Base-by-base conservation (phyloP, 805 yeast genomes). In the Schwanniomyces polymorphus region DNA sequence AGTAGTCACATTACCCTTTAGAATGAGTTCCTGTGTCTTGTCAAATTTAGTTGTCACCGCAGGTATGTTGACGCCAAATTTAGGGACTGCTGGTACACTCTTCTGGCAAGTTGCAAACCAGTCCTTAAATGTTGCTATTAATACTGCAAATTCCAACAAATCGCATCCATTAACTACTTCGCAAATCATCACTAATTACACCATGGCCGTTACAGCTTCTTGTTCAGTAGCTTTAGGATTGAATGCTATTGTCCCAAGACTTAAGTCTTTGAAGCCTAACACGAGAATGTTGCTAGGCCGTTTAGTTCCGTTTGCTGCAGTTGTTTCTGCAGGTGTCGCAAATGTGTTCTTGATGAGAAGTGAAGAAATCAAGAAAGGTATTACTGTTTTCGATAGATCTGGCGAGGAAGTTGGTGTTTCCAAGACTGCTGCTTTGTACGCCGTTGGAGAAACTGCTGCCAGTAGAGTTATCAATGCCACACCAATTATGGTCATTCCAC, bases 71-170 rank as follows among this genome's bases (percentile, higher is more conserved):
- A 92, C 97, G 1, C 99, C 99, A 7, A 87, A 88, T 46, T 67
- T 94, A 61, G 95, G 96, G 8, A 83, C 91, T 8, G 82, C 79
- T 0, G 99, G 99, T 33, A 92, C 98, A 0, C 64, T 91, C 18
- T 92, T 94, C 69, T 94, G 99, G 99, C 99, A 94, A 71, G 82
- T 94, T 64, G 96, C 97, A 17, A 94, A 94, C 70, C 99, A 94
- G 70, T 89, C 97, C 18, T 77, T 94, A 54, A 94, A 94, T 61
- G 99, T 94, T 47, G 99, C 99, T 2, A 89, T 94, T 55, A 94
- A 94, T 68, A 89, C 94, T 37, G 94, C 98, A 38, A 94, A 94
- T 62, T 92, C 97, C 28, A 94, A 94, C 74, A 94, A 94, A 64
- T 87, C 96, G 0, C 96, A 91, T 58, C 97, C 97, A 0, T 75